Evolutionary conservation across 441 rosid genomes (phyloP).

Genomic region (Pelargonium cotyledonis): DNA sequence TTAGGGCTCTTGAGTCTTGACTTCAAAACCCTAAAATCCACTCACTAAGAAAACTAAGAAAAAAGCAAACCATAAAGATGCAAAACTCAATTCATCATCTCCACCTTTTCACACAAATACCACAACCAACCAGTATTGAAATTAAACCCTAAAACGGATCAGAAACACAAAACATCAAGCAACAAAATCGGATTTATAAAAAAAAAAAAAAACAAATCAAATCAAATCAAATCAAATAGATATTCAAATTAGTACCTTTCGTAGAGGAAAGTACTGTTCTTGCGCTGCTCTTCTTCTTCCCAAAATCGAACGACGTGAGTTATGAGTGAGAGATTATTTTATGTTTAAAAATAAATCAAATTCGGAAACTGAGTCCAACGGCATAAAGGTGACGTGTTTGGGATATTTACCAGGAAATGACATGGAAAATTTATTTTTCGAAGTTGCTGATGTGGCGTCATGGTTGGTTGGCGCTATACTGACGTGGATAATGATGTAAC

Average conservation of each 20-base stretch:
- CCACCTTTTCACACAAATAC: neutral
- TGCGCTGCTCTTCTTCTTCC: conserved; percentile 2
- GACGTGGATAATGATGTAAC: too few relatives aligned
- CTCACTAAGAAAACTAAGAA: neutral
- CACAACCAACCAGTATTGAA: neutral
- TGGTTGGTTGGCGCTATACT: too few relatives aligned
- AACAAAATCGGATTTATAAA: too few relatives aligned
- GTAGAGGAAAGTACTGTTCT: neutral
- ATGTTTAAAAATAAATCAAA: neutral
- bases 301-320: neutral
- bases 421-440: too few relatives aligned
- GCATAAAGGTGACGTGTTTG: too few relatives aligned
- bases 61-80: neutral
- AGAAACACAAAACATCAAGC: neutral
- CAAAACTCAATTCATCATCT: neutral
- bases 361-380: neutral
- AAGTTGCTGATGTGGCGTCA: too few relatives aligned
- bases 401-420: too few relatives aligned
- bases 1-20: neutral
- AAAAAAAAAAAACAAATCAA: neutral
- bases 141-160: neutral
- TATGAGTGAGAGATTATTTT: neutral
- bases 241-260: neutral
- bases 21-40: neutral
- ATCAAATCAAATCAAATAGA: neutral